Percentiles rank a stretch among this genome's conserved stretches.
Evolutionary conservation across 2,329 filamentous ascomycete species (phyloP).

Genomic region (Fusarium newnesense): DNA sequence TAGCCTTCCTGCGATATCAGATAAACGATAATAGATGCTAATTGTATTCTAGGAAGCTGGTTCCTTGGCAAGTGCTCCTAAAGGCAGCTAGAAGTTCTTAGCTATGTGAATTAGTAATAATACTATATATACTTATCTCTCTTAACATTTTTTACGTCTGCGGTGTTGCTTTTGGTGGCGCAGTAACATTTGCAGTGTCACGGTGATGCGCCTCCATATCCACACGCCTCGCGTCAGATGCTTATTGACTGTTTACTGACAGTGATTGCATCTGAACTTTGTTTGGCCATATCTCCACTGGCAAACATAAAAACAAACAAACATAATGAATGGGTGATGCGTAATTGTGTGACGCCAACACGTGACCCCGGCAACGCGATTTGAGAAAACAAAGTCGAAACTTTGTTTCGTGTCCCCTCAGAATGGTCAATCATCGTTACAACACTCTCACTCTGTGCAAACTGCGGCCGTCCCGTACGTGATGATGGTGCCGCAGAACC

Average conservation of each 20-base stretch:
- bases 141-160: not conserved
- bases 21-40: not conserved
- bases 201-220: not conserved
- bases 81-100: not conserved
- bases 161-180: not conserved
- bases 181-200: not conserved
- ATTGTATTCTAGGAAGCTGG: not conserved
- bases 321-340: not conserved
- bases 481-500: constrained; percentile 45
- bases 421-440: not conserved
- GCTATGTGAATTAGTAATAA: not conserved
- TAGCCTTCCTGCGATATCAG: not conserved
- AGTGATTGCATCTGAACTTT: not conserved
- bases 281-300: not conserved
- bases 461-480: not conserved
- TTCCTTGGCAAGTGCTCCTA: not conserved
- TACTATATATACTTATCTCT: not conserved
- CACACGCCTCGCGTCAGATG: too few species aligned
- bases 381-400: not conserved
- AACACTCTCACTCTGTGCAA: not conserved
- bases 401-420: not conserved
- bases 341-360: not conserved
- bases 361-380: not conserved
- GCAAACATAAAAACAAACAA: not conserved
- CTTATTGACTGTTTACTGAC: not conserved